Conservation (phyloP, 129 eudicot species). For the sunflower (Helianthus annuus) region HanXRQr2.0-SUNRISE NC_035437.2:95840522-95841021, state of each 20-base stretch:
- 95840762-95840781: not conserved
- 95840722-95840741: not conserved
- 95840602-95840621: not conserved
- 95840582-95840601: not conserved
- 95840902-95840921: not conserved
- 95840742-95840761: slow-evolving; percentile 9
- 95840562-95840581: not conserved
- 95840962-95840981: not conserved
- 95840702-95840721: not conserved
- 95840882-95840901: not conserved
- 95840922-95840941: not conserved
- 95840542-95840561: slow-evolving; percentile 1
- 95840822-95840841: not conserved
- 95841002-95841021: not conserved
- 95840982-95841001: not conserved
- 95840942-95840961: not conserved
- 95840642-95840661: not conserved
- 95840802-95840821: not conserved
- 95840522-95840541: not conserved
- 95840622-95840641: too few species aligned
- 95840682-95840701: not conserved
- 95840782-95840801: slow-evolving; percentile 2
- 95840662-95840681: not conserved
- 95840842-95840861: not conserved
- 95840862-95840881: not conserved